Evolutionary conservation across 345 rosid genomes (phyloP).

Genomic region (Garcia nutans): DNA sequence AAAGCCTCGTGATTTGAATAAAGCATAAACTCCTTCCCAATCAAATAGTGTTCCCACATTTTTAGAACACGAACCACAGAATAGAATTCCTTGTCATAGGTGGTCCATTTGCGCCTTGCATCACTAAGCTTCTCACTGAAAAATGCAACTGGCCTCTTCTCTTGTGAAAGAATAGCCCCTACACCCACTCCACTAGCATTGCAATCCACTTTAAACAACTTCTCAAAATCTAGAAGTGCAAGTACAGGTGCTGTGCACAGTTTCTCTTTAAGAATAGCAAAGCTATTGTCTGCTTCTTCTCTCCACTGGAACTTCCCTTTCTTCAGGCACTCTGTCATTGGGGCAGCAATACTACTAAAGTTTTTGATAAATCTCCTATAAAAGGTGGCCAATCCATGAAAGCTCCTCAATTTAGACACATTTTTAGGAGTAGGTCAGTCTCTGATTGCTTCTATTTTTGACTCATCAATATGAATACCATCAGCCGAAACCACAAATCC

Average conservation of each 20-base stretch:
- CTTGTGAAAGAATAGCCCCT: no score
- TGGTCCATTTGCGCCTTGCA: background rate
- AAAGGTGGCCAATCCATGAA: background rate
- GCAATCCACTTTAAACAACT: no score
- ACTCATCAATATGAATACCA: no score
- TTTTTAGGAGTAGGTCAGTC: no score
- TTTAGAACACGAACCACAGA: background rate
- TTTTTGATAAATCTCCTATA: background rate
- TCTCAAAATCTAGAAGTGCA: no score
- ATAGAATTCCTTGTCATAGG: background rate
- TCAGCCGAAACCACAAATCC: no score
- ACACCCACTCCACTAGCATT: background rate
- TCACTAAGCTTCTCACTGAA: background rate
- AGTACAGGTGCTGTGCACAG: no score
- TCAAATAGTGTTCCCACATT: background rate
- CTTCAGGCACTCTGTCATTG: background rate
- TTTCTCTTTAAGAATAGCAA: no score
- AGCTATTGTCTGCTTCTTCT: no score
- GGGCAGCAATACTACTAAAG: background rate
- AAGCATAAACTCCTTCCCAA: background rate
- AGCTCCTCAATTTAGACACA: background rate
- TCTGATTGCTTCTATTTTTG: no score
- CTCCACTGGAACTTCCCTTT: no score
- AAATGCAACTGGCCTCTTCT: background rate
- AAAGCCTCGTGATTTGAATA: background rate